Evolutionary conservation across 768 basidiomycete genomes (phyloP).

Genomic region (Pluteus cervinus): DNA sequence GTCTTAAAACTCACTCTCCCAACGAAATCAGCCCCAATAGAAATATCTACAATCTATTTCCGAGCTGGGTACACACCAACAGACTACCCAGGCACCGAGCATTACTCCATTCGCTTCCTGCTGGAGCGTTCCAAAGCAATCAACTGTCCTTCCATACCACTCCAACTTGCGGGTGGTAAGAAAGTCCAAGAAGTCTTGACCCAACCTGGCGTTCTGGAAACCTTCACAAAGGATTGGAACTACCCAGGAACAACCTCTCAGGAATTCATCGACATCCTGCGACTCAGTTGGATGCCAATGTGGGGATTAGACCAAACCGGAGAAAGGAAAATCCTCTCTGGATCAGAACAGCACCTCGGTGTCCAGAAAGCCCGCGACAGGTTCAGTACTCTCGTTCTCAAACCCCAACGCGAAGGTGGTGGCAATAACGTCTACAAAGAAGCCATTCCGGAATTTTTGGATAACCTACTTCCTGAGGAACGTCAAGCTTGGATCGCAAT

Average conservation of each 20-base stretch:
- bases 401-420: conserved; percentile 97
- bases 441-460: conserved; percentile 75
- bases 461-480: conserved; percentile 50
- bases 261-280: conserved; percentile 45
- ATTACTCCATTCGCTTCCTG: conserved; percentile 69
- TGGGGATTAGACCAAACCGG: conserved; percentile 74
- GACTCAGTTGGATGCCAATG: conserved; percentile 84
- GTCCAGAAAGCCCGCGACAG: conserved; percentile 45
- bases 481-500: conserved; percentile 92
- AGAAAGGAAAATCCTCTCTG: conserved; percentile 26
- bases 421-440: conserved; percentile 93
- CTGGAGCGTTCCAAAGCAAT: conserved; percentile 82
- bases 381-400: conserved; percentile 69
- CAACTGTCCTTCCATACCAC: conserved; percentile 86
- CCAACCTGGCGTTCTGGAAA: conserved; percentile 64
- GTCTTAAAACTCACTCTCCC: no score
- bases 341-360: conserved; percentile 30
- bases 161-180: conserved; percentile 95
- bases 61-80: conserved; percentile 82
- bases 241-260: conserved; percentile 30
- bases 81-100: conserved; percentile 62
- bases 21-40: conserved; percentile 33
- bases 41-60: conserved; percentile 88
- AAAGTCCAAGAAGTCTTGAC: conserved; percentile 90
- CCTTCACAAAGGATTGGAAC: conserved; percentile 47